Conservation (phyloP, 768 basidiomycete genomes). For the Psilocybe tampanensis region DNA sequence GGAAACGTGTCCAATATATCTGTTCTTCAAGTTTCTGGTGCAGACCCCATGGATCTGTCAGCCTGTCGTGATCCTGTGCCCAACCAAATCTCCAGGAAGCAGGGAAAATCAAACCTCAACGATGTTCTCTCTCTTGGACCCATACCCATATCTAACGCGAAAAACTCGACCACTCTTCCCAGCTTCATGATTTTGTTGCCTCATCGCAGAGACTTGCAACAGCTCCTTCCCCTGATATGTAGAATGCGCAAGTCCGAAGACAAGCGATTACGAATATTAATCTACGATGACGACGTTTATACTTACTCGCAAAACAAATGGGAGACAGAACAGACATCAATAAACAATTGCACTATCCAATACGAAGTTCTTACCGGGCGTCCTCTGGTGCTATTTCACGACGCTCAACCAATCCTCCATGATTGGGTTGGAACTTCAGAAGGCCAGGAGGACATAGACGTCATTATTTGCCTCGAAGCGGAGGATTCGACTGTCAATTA, state of each 20-base stretch:
- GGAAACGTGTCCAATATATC: background rate
- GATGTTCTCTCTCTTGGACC: background rate
- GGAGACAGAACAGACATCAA: constrained; percentile 1
- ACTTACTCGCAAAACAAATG: constrained; percentile 4
- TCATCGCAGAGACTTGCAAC: constrained; percentile 14
- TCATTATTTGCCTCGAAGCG: constrained; percentile 14
- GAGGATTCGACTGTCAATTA: constrained; percentile 13
- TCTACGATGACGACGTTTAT: constrained; percentile 17
- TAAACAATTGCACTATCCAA: constrained; percentile 8
- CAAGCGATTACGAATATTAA: constrained; percentile 14
- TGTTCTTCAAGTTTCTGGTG: background rate
- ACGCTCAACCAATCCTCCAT: background rate
- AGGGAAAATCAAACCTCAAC: background rate
- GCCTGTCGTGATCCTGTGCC: background rate
- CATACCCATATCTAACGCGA: background rate
- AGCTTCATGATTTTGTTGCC: constrained; percentile 22
- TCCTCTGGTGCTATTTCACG: constrained; percentile 4
- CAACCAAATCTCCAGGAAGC: background rate
- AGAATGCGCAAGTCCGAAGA: constrained; percentile 13
- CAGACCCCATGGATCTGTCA: background rate
- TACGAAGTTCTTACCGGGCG: constrained; percentile 11
- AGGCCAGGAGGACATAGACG: background rate
- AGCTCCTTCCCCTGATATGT: constrained; percentile 21
- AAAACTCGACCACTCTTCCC: background rate
- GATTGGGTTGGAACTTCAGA: constrained; percentile 5